Conservation (phyloP, 2,329 filamentous ascomycete genomes). For the Fusarium verrucosum region DNA sequence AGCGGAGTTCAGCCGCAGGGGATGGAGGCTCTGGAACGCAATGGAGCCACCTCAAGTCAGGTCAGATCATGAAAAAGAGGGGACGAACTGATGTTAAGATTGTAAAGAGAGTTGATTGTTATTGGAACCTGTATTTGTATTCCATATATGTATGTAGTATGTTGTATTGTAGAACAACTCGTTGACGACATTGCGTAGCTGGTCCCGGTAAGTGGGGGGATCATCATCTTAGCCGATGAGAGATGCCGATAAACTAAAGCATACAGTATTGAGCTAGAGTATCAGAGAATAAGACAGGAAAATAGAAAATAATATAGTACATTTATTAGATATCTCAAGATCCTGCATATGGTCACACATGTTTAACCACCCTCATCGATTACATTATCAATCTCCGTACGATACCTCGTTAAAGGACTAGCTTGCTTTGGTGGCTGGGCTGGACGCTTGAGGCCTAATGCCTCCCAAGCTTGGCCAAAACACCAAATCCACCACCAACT, state of each 20-base stretch:
- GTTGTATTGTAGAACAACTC: background rate
- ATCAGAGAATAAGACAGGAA: background rate
- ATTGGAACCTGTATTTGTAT: background rate
- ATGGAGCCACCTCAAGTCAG: background rate
- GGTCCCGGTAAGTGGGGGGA: background rate
- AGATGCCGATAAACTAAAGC: background rate
- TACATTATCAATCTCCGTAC: slow-evolving; percentile 17
- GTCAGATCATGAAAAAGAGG: background rate
- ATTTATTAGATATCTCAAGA: background rate
- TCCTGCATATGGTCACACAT: background rate
- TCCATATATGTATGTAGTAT: background rate
- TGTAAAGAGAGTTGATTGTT: background rate
- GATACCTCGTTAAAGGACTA: slow-evolving; percentile 4
- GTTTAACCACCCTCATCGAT: background rate
- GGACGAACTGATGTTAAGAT: background rate
- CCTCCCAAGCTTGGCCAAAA: background rate
- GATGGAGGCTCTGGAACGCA: background rate
- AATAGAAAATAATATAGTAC: too few relatives aligned
- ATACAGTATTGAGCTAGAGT: background rate
- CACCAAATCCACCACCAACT: slow-evolving; percentile 4
- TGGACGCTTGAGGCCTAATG: slow-evolving; percentile 13
- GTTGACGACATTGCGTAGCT: background rate
- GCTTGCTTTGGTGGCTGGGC: slow-evolving; percentile 8
- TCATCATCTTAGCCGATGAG: background rate
- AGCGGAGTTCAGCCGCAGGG: slow-evolving; percentile 22